These are phyloP conservation scores for Funneliformis mosseae DNA, from an alignment of 192 early-diverging fungal genomes.

Conservation along the genomic window DNA sequence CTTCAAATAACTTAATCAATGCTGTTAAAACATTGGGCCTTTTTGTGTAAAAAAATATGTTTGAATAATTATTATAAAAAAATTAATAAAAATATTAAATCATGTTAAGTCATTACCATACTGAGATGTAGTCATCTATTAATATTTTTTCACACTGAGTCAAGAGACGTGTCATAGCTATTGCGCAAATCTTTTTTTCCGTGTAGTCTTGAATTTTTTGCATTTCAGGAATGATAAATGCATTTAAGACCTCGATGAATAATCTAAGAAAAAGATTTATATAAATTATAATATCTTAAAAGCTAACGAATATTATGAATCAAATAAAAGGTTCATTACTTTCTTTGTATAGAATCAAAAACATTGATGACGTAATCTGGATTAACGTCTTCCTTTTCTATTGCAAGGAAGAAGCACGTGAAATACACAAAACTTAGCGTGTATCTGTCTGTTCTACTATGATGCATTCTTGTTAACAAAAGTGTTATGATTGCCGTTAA, in stretches of 20 bases:
- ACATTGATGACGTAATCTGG: constrained; percentile 60
- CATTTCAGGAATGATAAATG: constrained; percentile 69
- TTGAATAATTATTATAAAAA: constrained; percentile 9
- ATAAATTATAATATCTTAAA: constrained; percentile 33
- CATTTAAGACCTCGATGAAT: constrained; percentile 65
- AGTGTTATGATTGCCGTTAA: constrained; percentile 50
- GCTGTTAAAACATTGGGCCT: constrained; percentile 57
- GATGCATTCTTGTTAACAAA: constrained; percentile 51
- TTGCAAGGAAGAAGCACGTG: constrained; percentile 61
- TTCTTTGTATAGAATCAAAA: constrained; percentile 61
- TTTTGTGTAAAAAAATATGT: constrained; percentile 3
- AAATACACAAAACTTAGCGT: constrained; percentile 69
- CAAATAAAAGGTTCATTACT: constrained; percentile 40
- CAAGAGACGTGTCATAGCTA: constrained; percentile 68
- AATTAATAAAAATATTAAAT: not conserved
- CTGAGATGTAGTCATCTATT: constrained; percentile 50
- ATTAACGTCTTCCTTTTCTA: constrained; percentile 62
- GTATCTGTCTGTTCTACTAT: constrained; percentile 66
- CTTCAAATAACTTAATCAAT: constrained; percentile 60
- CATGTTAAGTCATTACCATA: constrained; percentile 42
- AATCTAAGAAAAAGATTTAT: constrained; percentile 47
- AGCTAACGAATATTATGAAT: not conserved
- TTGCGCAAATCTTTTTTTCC: constrained; percentile 64
- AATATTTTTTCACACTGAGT: constrained; percentile 59
- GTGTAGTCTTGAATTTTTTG: constrained; percentile 53